phyloP scores from a whole-genome alignment of 2,329 filamentous ascomycete species.

The Aspergillus felis region DNA sequence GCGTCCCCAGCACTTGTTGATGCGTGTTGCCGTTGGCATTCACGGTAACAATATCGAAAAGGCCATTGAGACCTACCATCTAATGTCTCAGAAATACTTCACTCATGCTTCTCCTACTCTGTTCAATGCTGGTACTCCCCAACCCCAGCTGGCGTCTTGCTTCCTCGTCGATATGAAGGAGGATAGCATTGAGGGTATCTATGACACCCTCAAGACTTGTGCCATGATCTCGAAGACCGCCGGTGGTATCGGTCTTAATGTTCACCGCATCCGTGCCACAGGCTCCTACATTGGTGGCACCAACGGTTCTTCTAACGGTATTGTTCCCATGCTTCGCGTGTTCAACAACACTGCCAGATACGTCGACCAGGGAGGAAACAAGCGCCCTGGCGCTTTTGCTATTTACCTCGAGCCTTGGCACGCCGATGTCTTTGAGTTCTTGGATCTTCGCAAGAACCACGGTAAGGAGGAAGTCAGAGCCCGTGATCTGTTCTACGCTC shows the following conservation, averaged over 20 bases:
- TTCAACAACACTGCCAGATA: constrained; percentile 99
- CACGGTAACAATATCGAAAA: constrained; percentile 93
- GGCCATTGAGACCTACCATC: constrained; percentile 95
- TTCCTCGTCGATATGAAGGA: constrained; percentile 99
- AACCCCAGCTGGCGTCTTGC: constrained; percentile 92
- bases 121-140: constrained; percentile 95
- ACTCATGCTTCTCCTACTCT: constrained; percentile 97
- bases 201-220: constrained; percentile 98
- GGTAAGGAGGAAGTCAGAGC: constrained; percentile 97
- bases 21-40: constrained; percentile 97
- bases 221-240: constrained; percentile 99
- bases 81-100: constrained; percentile 98
- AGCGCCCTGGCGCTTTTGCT: constrained; percentile 95
- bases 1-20: constrained; percentile 98
- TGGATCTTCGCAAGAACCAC: constrained; percentile 98
- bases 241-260: constrained; percentile 93
- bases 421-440: constrained; percentile 93
- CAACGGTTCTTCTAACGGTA: constrained; percentile 95
- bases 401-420: constrained; percentile 99
- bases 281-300: constrained; percentile 98
- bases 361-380: constrained; percentile 98
- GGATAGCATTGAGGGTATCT: constrained; percentile 98
- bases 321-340: constrained; percentile 95
- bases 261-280: constrained; percentile 93
- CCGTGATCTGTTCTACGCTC: constrained; percentile 92